These are phyloP conservation scores for Omphalotus guepiniiformis DNA, from an alignment of 768 basidiomycete genomes.

Conservation along the genomic window DNA sequence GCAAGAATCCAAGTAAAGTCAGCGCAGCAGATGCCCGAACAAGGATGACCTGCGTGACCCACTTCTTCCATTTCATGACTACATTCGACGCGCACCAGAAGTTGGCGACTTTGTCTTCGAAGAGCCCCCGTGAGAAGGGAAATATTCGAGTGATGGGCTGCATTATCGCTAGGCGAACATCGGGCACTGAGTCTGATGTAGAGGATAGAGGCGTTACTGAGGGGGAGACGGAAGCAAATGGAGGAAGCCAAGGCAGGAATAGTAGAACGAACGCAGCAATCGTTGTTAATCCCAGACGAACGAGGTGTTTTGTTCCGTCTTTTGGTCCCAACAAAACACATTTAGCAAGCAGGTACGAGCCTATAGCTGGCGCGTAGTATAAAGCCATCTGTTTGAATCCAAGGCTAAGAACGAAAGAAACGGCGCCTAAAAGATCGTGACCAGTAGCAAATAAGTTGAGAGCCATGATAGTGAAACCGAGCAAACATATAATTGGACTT, in stretches of 20 bases:
- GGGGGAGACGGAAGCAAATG: slow-evolving; percentile 45
- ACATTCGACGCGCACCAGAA: slow-evolving; percentile 96
- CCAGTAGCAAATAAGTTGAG: slow-evolving; percentile 66
- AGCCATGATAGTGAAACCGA: slow-evolving; percentile 62
- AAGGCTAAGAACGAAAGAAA: slow-evolving; percentile 80
- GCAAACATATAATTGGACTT: not conserved
- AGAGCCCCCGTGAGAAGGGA: slow-evolving; percentile 85
- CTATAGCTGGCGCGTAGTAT: slow-evolving; percentile 92
- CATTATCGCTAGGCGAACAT: slow-evolving; percentile 37
- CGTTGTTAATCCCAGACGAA: slow-evolving; percentile 63
- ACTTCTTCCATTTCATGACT: slow-evolving; percentile 76
- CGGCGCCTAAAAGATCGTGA: slow-evolving; percentile 69
- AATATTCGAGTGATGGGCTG: slow-evolving; percentile 80
- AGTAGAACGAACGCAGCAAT: slow-evolving; percentile 58
- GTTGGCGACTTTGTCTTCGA: slow-evolving; percentile 96
- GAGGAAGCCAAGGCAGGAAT: slow-evolving; percentile 78
- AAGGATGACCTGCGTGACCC: slow-evolving; percentile 43
- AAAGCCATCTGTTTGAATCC: slow-evolving; percentile 96
- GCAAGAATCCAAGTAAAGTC: slow-evolving; percentile 70
- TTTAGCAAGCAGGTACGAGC: slow-evolving; percentile 85
- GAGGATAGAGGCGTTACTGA: not conserved
- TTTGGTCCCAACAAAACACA: slow-evolving; percentile 75
- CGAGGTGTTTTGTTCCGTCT: slow-evolving; percentile 54
- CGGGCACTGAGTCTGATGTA: not conserved
- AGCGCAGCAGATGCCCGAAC: slow-evolving; percentile 61